phyloP scores from a whole-genome alignment of 192 early-diverging fungal species.

The Endogone sp. region DNA sequence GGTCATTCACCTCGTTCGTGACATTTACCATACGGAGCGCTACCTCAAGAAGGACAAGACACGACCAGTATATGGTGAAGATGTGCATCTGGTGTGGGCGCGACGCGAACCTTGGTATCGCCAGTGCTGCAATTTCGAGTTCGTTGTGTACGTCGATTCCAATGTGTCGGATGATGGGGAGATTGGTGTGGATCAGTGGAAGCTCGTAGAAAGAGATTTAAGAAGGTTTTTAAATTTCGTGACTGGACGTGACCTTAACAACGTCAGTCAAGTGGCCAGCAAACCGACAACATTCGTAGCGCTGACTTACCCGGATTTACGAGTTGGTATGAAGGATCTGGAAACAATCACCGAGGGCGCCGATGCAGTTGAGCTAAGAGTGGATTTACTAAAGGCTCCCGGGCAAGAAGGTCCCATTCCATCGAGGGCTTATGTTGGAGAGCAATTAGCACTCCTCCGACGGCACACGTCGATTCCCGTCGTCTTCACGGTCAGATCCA shows the following conservation, averaged over 20 bases:
- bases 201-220: slow-evolving; percentile 74
- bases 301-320: slow-evolving; percentile 68
- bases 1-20: slow-evolving; percentile 79
- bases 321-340: slow-evolving; percentile 48
- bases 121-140: slow-evolving; percentile 81
- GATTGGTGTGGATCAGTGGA: slow-evolving; percentile 55
- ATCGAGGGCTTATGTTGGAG: slow-evolving; percentile 62
- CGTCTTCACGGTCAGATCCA: slow-evolving; percentile 90
- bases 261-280: slow-evolving; percentile 23
- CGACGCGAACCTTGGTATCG: slow-evolving; percentile 74
- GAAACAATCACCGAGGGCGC: slow-evolving; percentile 68
- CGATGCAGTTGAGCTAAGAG: slow-evolving; percentile 90
- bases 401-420: slow-evolving; percentile 31
- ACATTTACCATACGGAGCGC: slow-evolving; percentile 74
- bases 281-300: slow-evolving; percentile 80
- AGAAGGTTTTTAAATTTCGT: slow-evolving; percentile 60
- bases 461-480: slow-evolving; percentile 73
- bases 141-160: slow-evolving; percentile 44
- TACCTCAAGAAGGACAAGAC: slow-evolving; percentile 80
- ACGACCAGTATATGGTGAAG: slow-evolving; percentile 80
- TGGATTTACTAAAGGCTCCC: slow-evolving; percentile 69
- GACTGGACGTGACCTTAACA: slow-evolving; percentile 37
- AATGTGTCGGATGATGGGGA: slow-evolving; percentile 30
- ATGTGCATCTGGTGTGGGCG: slow-evolving; percentile 75
- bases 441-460: slow-evolving; percentile 77